A percentile compares a stretch with the other conserved stretches of the same genome.
Evolutionary conservation across 2,329 filamentous ascomycete species (phyloP).

Genomic region (Alternaria ethzedia): DNA sequence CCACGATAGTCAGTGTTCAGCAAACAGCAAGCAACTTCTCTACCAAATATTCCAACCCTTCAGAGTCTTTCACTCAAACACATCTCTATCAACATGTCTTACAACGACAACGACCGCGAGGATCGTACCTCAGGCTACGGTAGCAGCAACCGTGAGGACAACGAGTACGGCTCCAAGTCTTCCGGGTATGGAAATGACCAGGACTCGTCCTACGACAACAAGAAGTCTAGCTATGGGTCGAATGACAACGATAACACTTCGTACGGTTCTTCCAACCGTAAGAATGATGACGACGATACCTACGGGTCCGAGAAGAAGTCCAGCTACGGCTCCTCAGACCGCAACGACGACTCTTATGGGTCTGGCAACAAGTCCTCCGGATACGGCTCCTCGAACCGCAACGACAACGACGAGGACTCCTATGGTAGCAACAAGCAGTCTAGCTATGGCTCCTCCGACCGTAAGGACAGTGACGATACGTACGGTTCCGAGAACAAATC

Average conservation of each 20-base stretch:
- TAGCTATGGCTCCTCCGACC: slow-evolving; percentile 4
- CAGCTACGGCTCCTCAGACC: slow-evolving; percentile 4
- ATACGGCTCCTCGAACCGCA: slow-evolving; percentile 2
- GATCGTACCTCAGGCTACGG: slow-evolving; percentile 8
- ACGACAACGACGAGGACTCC: slow-evolving; percentile 6
- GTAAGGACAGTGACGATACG: not conserved
- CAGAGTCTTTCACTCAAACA: not conserved
- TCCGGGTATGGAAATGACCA: slow-evolving; percentile 13
- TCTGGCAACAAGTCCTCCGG: slow-evolving; percentile 15
- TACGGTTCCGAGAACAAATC: slow-evolving; percentile 16
- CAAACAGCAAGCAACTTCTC: not conserved
- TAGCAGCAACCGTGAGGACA: slow-evolving; percentile 8
- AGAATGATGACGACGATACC: slow-evolving; percentile 5
- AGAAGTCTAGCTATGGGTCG: slow-evolving; percentile 9
- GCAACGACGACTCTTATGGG: slow-evolving; percentile 14
- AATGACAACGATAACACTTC: slow-evolving; percentile 4
- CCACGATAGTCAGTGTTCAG: not conserved
- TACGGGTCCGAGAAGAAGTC: slow-evolving; percentile 8
- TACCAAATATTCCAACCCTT: not conserved
- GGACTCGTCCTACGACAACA: slow-evolving; percentile 7
- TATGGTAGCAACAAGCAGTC: slow-evolving; percentile 11
- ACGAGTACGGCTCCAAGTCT: slow-evolving; percentile 8
- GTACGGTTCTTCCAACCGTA: not conserved
- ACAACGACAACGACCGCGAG: slow-evolving; percentile 12
- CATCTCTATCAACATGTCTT: slow-evolving; percentile 9